Conservation (phyloP, 2,329 filamentous ascomycete genomes). For the Trichoderma semiorbis region DNA sequence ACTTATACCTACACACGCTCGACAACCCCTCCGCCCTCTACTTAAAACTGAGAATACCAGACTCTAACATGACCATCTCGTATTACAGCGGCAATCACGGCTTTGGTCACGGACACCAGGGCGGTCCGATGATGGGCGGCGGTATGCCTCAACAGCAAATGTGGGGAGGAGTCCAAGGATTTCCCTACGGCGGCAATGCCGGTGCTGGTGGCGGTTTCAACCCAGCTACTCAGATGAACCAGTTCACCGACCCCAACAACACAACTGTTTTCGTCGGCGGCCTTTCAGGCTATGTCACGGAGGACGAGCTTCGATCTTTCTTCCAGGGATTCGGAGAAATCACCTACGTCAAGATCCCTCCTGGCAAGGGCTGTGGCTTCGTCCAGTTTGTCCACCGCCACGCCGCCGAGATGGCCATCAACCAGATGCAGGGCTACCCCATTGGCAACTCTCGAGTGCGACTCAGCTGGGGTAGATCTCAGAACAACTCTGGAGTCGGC, state of each 20-base stretch:
- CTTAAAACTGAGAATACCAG: not conserved
- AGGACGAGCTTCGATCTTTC: conserved; percentile 99
- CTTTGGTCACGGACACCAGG: conserved; percentile 43
- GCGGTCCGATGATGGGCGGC: conserved; percentile 43
- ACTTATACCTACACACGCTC: not conserved
- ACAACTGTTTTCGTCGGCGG: conserved; percentile 98
- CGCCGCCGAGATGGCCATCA: conserved; percentile 99
- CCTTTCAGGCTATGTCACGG: conserved; percentile 94
- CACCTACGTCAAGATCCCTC: conserved; percentile 99
- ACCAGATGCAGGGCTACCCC: conserved; percentile 99
- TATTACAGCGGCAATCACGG: conserved; percentile 36
- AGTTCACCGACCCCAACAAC: conserved; percentile 99
- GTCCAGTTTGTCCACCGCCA: conserved; percentile 99
- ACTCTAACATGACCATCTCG: not conserved
- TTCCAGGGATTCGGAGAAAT: conserved; percentile 99
- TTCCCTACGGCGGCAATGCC: conserved; percentile 33
- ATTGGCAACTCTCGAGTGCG: conserved; percentile 98
- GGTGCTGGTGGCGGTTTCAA: conserved; percentile 40
- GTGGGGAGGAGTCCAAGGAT: conserved; percentile 38
- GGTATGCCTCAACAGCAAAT: conserved; percentile 44
- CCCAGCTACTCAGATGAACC: conserved; percentile 73
- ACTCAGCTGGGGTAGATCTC: conserved; percentile 93
- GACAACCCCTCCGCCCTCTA: not conserved
- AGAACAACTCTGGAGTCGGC: conserved; percentile 98
- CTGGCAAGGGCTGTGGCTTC: conserved; percentile 97